Conservation (phyloP, 305 asterid species). For the Fraxinus velutina region DNA sequence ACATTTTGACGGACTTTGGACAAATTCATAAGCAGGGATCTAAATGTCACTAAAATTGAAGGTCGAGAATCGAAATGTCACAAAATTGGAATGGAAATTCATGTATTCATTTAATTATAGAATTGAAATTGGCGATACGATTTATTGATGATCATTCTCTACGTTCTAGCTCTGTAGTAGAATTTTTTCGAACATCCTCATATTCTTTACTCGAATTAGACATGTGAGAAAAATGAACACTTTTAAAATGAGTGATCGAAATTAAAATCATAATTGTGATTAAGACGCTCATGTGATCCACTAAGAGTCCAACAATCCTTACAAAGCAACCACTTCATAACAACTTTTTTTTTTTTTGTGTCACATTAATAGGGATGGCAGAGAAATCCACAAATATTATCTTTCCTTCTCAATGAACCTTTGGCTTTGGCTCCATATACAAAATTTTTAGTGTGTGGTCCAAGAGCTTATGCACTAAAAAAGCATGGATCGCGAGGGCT, state of each 20-base stretch:
- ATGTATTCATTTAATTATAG: not conserved
- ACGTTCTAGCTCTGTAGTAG: not conserved
- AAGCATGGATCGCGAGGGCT: not conserved
- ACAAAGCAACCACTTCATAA: not conserved
- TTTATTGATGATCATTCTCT: not conserved
- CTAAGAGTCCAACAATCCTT: not conserved
- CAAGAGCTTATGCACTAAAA: conserved; percentile 1
- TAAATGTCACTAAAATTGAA: not conserved
- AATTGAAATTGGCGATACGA: not conserved
- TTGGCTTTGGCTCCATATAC: not conserved
- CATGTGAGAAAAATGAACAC: not conserved
- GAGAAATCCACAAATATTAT: not conserved
- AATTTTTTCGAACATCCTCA: not conserved
- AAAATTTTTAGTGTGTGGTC: not conserved
- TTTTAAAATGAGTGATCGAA: not conserved
- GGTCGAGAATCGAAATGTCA: not conserved
- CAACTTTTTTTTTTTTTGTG: not conserved
- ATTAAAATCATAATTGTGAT: not conserved
- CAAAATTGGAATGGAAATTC: not conserved
- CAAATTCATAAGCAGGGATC: not conserved
- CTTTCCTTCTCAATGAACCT: not conserved
- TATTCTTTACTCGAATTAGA: not conserved
- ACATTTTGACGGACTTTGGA: not conserved
- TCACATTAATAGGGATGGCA: not conserved
- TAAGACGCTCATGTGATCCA: not conserved